These are phyloP conservation scores for Ogataea methanolica DNA, from an alignment of 805 yeast genomes.

Conservation along the genomic window DNA sequence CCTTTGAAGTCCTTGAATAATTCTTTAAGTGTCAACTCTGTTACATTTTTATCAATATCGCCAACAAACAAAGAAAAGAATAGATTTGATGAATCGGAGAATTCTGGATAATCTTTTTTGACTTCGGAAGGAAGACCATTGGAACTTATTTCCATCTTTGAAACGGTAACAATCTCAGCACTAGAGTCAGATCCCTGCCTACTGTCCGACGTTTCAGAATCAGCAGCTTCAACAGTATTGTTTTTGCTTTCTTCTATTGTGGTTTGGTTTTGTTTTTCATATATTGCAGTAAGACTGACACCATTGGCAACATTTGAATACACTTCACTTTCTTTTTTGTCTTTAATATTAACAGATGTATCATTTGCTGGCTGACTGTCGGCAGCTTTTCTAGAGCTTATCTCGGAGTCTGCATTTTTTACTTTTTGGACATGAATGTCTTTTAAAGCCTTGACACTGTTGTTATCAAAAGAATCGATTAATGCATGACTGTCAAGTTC, in stretches of 20 bases:
- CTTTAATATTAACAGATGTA: neutral
- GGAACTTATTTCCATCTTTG: constrained; percentile 1
- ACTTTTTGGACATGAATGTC: neutral
- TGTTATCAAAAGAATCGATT: too few relatives aligned
- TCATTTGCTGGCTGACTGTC: too few relatives aligned
- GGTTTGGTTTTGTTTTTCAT: neutral
- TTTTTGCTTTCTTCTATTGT: neutral
- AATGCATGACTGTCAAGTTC: neutral
- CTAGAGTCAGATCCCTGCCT: constrained; percentile 10
- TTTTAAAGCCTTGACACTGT: neutral
- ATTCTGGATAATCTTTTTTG: neutral
- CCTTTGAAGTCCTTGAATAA: constrained; percentile 41
- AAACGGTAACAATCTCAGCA: constrained; percentile 16
- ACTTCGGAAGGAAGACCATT: neutral
- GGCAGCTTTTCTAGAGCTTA: too few relatives aligned
- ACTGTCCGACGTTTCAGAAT: neutral
- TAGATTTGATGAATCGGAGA: too few relatives aligned
- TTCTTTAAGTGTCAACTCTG: constrained; percentile 43
- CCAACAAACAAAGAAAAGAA: constrained; percentile 53
- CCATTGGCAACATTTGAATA: too few relatives aligned
- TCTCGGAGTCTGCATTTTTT: neutral
- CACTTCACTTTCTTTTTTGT: neutral
- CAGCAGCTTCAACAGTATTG: neutral
- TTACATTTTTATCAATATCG: constrained; percentile 45
- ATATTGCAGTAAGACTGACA: neutral